Base-by-base conservation (phyloP, 1,284 basidiomycete species). In the Ustilago tritici region DNA sequence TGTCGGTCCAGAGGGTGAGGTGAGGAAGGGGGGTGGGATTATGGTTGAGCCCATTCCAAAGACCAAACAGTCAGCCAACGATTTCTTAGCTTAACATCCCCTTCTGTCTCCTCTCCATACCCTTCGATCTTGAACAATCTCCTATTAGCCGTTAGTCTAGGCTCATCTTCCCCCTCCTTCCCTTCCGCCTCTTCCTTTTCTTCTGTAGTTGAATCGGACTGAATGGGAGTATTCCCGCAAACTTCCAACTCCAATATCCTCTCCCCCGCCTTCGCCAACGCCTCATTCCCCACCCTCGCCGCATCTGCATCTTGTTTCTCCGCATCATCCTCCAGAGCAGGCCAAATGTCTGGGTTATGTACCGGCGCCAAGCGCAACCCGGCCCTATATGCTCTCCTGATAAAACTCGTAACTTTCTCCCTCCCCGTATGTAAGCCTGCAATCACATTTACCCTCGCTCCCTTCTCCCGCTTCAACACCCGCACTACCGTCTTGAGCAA, bases 371-470 rank as follows among this genome's bases (percentile, higher is more conserved):
- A 61, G 7, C 57, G 36, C 32, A 85, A 49, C 0, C 83, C 83
- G 0, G 62, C 69, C 0, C 75, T 54, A 28, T 67, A 56, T 0
- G 80, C 81, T 19, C 72, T 61, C 4, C 81, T 65, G 17, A 85
- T 70, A 56, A 85, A 85, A 5, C 66, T 59, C 4, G 79, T 75
- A 6, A 85, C 69, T 41, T 75, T 81, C 15, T 80, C 76, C 17
- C 84, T 56, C 19, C 84, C 83, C 4, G 84, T 85, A 61, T 85
- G 84, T 17, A 85, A 47, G 7, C 84, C 84, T 0, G 83, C 72
- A 12, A 85, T 81, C 41, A 85, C 79, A 56, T 82, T 71, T 8
- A 85, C 76, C 9, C 80, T 70, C 2, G 84, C 79, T 0, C 34
- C 43, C 1, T 14, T 15, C 0, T 73, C 53, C n/a, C 54, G 56